These are phyloP conservation scores for Onygenales sp. DNA, from an alignment of 2,329 filamentous ascomycete genomes.

Conservation along the genomic window DNA sequence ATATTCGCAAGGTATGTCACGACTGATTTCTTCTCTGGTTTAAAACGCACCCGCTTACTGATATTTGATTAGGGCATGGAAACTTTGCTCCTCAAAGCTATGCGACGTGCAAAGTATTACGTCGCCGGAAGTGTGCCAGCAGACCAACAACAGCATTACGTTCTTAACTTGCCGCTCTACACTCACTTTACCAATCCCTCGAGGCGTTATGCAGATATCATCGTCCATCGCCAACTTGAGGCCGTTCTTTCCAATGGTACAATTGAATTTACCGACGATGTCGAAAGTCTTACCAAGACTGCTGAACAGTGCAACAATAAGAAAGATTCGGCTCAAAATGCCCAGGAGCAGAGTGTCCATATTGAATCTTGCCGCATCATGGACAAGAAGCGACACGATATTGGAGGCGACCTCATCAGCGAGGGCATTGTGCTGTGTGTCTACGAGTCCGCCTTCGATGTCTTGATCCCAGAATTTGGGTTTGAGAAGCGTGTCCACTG, in stretches of 20 bases:
- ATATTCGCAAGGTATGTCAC: slow-evolving; percentile 64
- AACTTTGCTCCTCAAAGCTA: slow-evolving; percentile 85
- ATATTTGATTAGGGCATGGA: slow-evolving; percentile 65
- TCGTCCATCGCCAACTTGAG: slow-evolving; percentile 93
- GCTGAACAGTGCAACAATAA: slow-evolving; percentile 96
- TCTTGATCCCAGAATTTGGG: slow-evolving; percentile 94
- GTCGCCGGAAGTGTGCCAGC: slow-evolving; percentile 70
- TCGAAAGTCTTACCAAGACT: slow-evolving; percentile 82
- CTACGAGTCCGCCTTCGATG: slow-evolving; percentile 97
- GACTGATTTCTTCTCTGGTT: background rate
- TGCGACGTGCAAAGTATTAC: slow-evolving; percentile 94
- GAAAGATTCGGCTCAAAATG: slow-evolving; percentile 95
- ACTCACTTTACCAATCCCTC: slow-evolving; percentile 97
- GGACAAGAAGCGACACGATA: slow-evolving; percentile 80
- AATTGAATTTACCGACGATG: slow-evolving; percentile 78
- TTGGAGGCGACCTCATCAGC: slow-evolving; percentile 83
- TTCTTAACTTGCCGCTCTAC: slow-evolving; percentile 84
- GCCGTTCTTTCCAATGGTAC: slow-evolving; percentile 71
- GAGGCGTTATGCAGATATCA: slow-evolving; percentile 85
- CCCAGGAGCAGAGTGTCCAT: slow-evolving; percentile 97
- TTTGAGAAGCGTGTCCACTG: slow-evolving; percentile 99
- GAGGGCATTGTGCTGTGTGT: slow-evolving; percentile 95
- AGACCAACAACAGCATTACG: slow-evolving; percentile 77
- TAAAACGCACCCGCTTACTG: slow-evolving; percentile 3
- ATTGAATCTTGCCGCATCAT: slow-evolving; percentile 95